Evolutionary conservation across 805 yeast species (phyloP).

Genomic region (Candida bentonensis): DNA sequence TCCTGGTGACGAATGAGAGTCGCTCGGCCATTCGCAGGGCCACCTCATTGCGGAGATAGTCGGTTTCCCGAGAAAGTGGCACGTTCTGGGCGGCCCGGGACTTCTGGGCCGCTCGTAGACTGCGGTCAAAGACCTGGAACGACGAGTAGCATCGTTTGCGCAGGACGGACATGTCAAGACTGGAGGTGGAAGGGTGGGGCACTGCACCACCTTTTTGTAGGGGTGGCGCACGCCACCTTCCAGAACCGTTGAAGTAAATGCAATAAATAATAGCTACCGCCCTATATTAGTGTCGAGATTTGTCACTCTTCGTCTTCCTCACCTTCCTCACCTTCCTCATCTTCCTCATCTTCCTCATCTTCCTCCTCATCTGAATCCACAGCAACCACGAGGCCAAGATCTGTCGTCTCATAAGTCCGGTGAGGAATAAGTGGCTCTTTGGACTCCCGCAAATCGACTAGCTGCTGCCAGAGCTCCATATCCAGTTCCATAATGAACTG

Average conservation of each 20-base stretch:
- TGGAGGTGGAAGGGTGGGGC: no score
- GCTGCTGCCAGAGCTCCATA: constrained; percentile 45
- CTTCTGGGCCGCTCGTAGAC: constrained; percentile 47
- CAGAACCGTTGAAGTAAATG: background rate
- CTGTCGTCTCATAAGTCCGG: background rate
- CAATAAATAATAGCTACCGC: background rate
- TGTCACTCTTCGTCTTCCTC: no score
- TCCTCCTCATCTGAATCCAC: background rate
- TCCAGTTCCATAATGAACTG: constrained; percentile 69
- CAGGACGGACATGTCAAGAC: background rate
- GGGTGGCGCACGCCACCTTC: background rate
- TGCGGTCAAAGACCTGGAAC: constrained; percentile 47
- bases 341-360: no score
- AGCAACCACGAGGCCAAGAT: background rate
- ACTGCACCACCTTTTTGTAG: no score
- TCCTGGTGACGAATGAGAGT: constrained; percentile 54
- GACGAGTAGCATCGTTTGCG: constrained; percentile 8
- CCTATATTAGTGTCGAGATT: background rate
- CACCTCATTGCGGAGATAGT: constrained; percentile 62
- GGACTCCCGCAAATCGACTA: constrained; percentile 42
- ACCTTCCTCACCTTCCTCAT: no score
- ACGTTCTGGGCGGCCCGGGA: constrained; percentile 33
- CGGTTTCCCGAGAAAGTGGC: constrained; percentile 41
- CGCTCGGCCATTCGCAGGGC: constrained; percentile 63
- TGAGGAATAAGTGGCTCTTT: constrained; percentile 36